Evolutionary conservation across 495 filamentous ascomycete genomes (phyloP).

Genomic region (Podospora pseudocomata): DNA sequence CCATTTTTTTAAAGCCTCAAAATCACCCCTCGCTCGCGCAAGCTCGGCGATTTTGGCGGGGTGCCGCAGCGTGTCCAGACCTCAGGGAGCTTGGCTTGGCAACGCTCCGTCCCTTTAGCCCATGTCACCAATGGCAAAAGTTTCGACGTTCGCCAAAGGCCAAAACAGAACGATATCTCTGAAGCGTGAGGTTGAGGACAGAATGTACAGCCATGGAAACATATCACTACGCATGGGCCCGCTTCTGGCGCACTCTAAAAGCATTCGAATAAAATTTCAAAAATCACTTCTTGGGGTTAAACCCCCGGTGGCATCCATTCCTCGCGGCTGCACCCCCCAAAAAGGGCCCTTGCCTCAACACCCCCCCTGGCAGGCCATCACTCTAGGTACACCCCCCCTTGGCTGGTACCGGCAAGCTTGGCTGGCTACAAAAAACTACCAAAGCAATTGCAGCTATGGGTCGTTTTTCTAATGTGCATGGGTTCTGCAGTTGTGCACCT

Average conservation of each 20-base stretch:
- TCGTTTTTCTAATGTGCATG: slow-evolving; percentile 8
- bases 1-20: slow-evolving; percentile 18
- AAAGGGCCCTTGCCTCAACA: slow-evolving; percentile 6
- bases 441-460: slow-evolving; percentile 8
- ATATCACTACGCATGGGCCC: neutral
- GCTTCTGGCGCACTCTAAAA: neutral
- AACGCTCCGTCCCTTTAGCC: slow-evolving; percentile 7
- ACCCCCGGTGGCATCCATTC: slow-evolving; percentile 11
- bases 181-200: neutral
- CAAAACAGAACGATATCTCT: neutral
- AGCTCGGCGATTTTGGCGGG: slow-evolving; percentile 14
- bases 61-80: slow-evolving; percentile 11
- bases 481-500: slow-evolving; percentile 13
- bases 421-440: slow-evolving; percentile 1
- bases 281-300: slow-evolving; percentile 3
- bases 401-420: slow-evolving; percentile 11
- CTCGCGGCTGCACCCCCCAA: slow-evolving; percentile 13
- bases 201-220: neutral
- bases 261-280: neutral
- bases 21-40: neutral
- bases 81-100: slow-evolving; percentile 10
- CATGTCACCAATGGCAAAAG: neutral
- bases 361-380: neutral
- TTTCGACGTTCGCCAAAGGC: neutral
- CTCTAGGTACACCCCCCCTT: slow-evolving; percentile 14